These are phyloP conservation scores for Hyaloscypha finlandica DNA, from an alignment of 495 filamentous ascomycete genomes.

Conservation along the genomic window DNA sequence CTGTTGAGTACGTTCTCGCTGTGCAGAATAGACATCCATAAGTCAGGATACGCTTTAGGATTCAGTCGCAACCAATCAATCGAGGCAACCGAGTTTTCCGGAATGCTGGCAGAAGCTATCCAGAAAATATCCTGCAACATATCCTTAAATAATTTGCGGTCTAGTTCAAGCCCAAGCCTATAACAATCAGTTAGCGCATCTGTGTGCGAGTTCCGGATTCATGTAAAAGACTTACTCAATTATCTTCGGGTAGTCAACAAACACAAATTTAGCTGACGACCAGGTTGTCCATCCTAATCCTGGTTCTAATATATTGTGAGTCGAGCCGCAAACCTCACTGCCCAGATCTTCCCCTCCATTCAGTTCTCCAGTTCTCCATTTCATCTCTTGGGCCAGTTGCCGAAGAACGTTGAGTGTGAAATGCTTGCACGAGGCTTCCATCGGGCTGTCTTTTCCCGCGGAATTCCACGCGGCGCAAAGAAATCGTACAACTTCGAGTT, in stretches of 20 bases:
- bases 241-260: constrained; percentile 28
- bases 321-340: constrained; percentile 3
- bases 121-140: constrained; percentile 28
- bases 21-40: constrained; percentile 24
- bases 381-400: constrained; percentile 12
- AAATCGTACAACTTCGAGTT: constrained; percentile 19
- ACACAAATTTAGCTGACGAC: constrained; percentile 15
- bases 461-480: constrained; percentile 24
- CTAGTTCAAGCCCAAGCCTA: constrained; percentile 17
- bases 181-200: background rate
- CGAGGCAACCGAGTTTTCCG: background rate
- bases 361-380: constrained; percentile 8
- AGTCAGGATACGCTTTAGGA: constrained; percentile 15
- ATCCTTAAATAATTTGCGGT: constrained; percentile 1
- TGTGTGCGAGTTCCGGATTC: background rate
- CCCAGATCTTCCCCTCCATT: background rate
- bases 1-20: constrained; percentile 23
- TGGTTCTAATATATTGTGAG: constrained; percentile 5
- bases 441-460: constrained; percentile 10
- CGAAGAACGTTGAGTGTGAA: constrained; percentile 17
- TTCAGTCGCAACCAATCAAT: constrained; percentile 12
- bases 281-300: constrained; percentile 25
- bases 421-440: constrained; percentile 1
- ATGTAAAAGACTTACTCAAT: constrained; percentile 18
- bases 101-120: constrained; percentile 24